A percentile compares a stretch with the other conserved stretches of the same genome.
Evolutionary conservation across 2,329 filamentous ascomycete genomes (phyloP).

Genomic region (Dothideomycetidae sp.): DNA sequence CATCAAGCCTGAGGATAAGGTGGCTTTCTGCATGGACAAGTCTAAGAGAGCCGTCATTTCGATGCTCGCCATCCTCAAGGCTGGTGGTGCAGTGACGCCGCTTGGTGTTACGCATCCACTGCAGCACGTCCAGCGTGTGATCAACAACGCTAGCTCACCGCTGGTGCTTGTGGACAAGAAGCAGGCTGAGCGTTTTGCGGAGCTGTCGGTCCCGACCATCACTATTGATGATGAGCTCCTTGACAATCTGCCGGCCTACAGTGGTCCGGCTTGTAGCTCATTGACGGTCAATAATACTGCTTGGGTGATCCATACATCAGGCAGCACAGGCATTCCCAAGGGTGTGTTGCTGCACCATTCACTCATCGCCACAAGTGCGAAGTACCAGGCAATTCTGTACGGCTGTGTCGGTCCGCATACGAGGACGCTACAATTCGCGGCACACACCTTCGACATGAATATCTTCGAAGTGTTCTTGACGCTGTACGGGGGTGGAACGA

Average conservation of each 20-base stretch:
- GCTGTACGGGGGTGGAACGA: not conserved
- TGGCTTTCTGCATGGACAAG: conserved; percentile 26
- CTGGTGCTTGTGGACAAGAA: not conserved
- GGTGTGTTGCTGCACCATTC: conserved; percentile 24
- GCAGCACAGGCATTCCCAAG: conserved; percentile 18
- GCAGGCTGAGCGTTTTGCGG: not conserved
- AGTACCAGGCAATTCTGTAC: not conserved
- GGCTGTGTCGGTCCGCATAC: too few relatives aligned
- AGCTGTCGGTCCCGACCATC: not conserved
- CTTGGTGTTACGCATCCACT: conserved; percentile 5
- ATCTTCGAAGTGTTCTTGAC: conserved; percentile 4
- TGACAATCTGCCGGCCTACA: not conserved
- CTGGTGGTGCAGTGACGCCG: conserved; percentile 22
- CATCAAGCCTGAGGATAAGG: conserved; percentile 10
- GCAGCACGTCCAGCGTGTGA: not conserved
- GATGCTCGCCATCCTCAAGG: conserved; percentile 25
- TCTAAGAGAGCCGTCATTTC: conserved; percentile 21
- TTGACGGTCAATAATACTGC: not conserved
- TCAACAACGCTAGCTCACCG: not conserved
- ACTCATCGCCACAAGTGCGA: conserved; percentile 32
- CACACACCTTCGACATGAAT: conserved; percentile 23
- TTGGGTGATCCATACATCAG: conserved; percentile 18
- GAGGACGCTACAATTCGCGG: not conserved
- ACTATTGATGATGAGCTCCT: not conserved
- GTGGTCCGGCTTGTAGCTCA: not conserved